Percentiles rank a stretch among this genome's conserved stretches.
phyloP scores from a whole-genome alignment of 2,329 filamentous ascomycete species.

The Diaporthe caulivora region DNA sequence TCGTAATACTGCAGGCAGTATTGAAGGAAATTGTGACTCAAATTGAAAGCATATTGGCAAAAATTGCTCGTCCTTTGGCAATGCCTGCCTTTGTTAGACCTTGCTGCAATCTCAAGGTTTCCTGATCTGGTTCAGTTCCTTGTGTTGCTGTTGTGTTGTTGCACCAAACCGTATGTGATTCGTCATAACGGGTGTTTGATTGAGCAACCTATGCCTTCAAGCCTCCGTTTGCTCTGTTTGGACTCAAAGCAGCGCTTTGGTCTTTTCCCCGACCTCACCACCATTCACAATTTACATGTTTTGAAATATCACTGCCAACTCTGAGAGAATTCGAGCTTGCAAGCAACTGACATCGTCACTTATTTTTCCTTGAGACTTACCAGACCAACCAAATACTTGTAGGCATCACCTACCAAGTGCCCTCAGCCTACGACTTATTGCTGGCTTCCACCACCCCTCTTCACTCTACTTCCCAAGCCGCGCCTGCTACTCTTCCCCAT shows the following conservation, averaged over 20 bases:
- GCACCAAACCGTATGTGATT: neutral
- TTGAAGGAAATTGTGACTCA: neutral
- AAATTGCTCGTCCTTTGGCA: neutral
- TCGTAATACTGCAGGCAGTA: no score
- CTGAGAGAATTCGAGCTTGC: neutral
- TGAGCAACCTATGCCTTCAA: neutral
- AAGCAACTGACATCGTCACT: neutral
- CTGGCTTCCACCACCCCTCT: neutral
- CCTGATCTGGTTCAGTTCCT: no score
- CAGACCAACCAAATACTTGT: neutral
- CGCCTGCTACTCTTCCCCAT: neutral
- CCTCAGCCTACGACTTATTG: neutral
- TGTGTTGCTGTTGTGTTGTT: no score
- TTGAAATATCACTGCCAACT: neutral
- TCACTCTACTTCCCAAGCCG: neutral
- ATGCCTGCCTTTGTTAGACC: neutral
- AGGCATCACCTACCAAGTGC: neutral
- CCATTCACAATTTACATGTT: neutral
- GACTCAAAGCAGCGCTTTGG: neutral
- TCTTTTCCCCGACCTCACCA: fast-evolving
- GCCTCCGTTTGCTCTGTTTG: neutral
- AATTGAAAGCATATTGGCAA: neutral
- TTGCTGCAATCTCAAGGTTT: neutral
- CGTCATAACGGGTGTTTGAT: neutral
- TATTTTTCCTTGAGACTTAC: neutral